Conservation (phyloP, 306 rosid species). For the Fragaria vesca region DNA sequence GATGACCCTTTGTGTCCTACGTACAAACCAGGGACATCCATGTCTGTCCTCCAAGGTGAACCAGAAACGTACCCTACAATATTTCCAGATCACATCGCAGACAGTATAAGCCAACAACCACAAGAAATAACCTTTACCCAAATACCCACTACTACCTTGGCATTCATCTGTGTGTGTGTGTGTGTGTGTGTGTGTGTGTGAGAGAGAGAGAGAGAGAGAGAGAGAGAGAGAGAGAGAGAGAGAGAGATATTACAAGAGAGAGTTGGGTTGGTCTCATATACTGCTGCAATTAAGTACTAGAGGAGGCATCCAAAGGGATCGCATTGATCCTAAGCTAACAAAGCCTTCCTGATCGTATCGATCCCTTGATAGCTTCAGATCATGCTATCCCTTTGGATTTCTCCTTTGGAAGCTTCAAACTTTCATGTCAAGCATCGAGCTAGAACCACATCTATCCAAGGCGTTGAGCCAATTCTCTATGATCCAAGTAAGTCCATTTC, state of each 20-base stretch:
- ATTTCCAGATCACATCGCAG: slow-evolving; percentile 10
- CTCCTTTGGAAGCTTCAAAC: slow-evolving; percentile 41
- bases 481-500: slow-evolving; percentile 5
- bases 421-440: slow-evolving; percentile 7
- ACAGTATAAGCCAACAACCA: slow-evolving; percentile 9
- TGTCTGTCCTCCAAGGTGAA: slow-evolving; percentile 32
- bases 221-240: slow-evolving; percentile 16
- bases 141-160: not conserved
- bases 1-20: slow-evolving; percentile 34
- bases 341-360: not conserved
- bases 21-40: slow-evolving; percentile 30
- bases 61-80: slow-evolving; percentile 26
- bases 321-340: slow-evolving; percentile 44
- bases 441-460: not conserved
- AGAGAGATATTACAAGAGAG: slow-evolving; percentile 3
- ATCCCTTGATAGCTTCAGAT: slow-evolving; percentile 26
- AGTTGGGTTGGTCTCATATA: slow-evolving; percentile 9
- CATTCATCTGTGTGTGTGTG: not conserved
- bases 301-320: slow-evolving; percentile 61
- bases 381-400: slow-evolving; percentile 60
- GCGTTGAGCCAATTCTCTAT: not conserved
- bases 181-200: not conserved
- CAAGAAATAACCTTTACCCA: not conserved
- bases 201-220: not conserved
- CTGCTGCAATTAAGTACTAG: slow-evolving; percentile 22